phyloP scores from a whole-genome alignment of 2,329 filamentous ascomycete species.

The Phoma sp. region DNA sequence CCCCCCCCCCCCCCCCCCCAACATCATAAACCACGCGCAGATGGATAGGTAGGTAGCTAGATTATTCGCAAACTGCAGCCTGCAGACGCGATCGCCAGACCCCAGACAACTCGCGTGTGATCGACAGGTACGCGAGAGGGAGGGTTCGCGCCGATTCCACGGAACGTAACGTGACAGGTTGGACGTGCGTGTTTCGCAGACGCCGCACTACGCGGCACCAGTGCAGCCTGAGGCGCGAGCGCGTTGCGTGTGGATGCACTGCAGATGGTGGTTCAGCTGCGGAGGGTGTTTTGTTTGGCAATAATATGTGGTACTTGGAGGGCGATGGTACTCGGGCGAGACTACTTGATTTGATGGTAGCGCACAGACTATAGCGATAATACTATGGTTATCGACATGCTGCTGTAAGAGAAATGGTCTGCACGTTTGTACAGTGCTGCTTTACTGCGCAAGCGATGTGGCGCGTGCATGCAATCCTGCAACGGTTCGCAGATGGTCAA shows the following conservation, averaged over 20 bases:
- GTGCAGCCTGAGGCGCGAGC: slow-evolving; percentile 7
- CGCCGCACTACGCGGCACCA: slow-evolving; percentile 11
- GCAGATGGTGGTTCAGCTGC: background rate
- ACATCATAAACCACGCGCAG: too few species aligned
- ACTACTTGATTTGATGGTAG: too few species aligned
- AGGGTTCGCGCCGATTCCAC: too few species aligned
- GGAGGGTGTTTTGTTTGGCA: background rate
- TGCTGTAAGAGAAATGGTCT: slow-evolving; percentile 7
- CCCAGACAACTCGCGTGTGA: background rate
- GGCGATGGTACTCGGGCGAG: too few species aligned
- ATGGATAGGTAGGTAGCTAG: too few species aligned
- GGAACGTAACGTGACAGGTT: background rate
- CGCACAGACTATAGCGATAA: background rate
- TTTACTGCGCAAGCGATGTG: too few species aligned
- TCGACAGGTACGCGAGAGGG: background rate
- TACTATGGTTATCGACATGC: background rate
- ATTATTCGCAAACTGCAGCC: too few species aligned
- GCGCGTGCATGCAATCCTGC: too few species aligned
- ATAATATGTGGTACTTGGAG: too few species aligned
- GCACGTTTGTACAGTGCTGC: background rate
- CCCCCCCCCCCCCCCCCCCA: too few species aligned
- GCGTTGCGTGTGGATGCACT: slow-evolving; percentile 1
- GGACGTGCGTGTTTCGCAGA: slow-evolving; percentile 3
- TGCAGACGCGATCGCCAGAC: background rate
- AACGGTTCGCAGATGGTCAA: background rate